phyloP scores from a whole-genome alignment of 306 rosid genomes.

The Morella rubra region DNA sequence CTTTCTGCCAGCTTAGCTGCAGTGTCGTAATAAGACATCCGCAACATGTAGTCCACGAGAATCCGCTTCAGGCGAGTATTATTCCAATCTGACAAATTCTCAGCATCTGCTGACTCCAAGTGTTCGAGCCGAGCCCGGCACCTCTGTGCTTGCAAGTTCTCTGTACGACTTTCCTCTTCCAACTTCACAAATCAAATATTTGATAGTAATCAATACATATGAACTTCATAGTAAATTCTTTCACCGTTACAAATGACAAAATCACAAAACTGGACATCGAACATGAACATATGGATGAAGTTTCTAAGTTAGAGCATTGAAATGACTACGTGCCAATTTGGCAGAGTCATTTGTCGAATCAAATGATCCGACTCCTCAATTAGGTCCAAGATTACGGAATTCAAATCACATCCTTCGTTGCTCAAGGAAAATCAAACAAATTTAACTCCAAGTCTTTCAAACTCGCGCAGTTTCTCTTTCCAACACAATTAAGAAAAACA shows the following conservation, averaged over 20 bases:
- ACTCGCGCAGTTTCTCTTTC: background rate
- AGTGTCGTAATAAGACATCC: conserved; percentile 88
- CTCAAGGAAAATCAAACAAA: too few relatives aligned
- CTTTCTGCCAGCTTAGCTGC: conserved; percentile 74
- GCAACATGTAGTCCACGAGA: conserved; percentile 93
- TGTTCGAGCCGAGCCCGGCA: conserved; percentile 77
- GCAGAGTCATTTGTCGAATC: background rate
- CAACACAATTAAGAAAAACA: background rate
- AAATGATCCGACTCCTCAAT: background rate
- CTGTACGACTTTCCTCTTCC: conserved; percentile 81
- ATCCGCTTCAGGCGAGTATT: conserved; percentile 78
- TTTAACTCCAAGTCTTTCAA: background rate
- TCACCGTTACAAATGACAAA: background rate
- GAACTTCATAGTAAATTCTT: background rate
- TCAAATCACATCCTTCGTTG: too few relatives aligned
- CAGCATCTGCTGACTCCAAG: conserved; percentile 77
- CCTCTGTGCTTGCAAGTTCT: conserved; percentile 84
- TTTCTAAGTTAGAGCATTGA: conserved; percentile 2
- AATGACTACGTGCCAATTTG: background rate
- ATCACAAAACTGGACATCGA: background rate
- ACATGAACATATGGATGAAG: conserved; percentile 7
- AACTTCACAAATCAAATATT: conserved; percentile 43
- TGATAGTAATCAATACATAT: conserved; percentile 11
- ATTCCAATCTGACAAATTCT: conserved; percentile 72
- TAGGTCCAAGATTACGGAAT: background rate